phyloP scores from a whole-genome alignment of 331 rosid genomes.

The Cydonia oblonga region DNA sequence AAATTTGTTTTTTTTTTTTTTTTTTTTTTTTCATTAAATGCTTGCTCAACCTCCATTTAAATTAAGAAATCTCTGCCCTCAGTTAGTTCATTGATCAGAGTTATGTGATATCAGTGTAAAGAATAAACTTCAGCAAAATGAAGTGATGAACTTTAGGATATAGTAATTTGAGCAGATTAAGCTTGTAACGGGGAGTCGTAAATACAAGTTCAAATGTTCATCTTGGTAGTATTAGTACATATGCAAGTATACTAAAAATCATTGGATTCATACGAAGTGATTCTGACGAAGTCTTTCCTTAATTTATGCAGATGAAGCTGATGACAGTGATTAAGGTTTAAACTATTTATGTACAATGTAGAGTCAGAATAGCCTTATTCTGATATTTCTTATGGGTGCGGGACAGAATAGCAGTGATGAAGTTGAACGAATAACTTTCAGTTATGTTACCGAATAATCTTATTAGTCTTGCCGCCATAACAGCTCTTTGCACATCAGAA shows the following conservation, averaged over 20 bases:
- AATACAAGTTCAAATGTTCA: neutral
- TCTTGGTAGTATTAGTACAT: neutral
- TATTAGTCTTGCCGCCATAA: neutral
- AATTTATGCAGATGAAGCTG: conserved; percentile 38
- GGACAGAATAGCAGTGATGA: neutral
- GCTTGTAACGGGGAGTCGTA: neutral
- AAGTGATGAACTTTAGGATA: neutral
- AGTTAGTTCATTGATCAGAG: neutral
- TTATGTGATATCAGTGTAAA: neutral
- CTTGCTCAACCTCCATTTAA: neutral
- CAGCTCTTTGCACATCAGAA: neutral
- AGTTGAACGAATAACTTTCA: neutral
- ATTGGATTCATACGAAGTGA: neutral
- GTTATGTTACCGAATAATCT: neutral
- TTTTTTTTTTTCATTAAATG: too few species aligned
- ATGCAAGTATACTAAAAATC: neutral
- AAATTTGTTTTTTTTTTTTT: too few species aligned
- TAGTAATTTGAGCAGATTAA: neutral
- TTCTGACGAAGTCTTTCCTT: neutral
- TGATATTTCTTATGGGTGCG: neutral
- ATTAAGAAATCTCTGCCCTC: neutral
- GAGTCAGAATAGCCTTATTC: conserved; percentile 1
- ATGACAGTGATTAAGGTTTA: conserved; percentile 49
- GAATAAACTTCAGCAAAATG: neutral
- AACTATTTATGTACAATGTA: conserved; percentile 1